Evolutionary conservation across 768 basidiomycete genomes (phyloP).

Genomic region (Boletus speciosus): DNA sequence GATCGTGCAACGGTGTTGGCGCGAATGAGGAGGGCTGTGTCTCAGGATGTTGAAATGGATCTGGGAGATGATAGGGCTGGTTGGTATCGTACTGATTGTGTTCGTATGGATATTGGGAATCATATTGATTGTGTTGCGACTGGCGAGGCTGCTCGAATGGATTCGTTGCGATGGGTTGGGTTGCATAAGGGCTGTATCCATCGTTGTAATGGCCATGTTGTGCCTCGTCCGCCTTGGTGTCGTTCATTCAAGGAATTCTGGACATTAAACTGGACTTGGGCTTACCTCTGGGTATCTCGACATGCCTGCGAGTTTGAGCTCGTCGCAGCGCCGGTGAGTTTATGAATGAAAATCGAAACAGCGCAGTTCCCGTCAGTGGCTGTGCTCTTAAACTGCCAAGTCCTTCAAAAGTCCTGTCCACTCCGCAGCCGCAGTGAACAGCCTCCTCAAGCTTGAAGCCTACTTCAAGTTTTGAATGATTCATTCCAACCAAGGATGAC

Average conservation of each 20-base stretch:
- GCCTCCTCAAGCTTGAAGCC: background rate
- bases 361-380: slow-evolving; percentile 9
- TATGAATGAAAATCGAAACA: slow-evolving; percentile 4
- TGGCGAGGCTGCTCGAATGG: slow-evolving; percentile 40
- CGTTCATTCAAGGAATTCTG: slow-evolving; percentile 1
- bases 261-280: background rate
- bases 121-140: slow-evolving; percentile 28
- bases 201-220: slow-evolving; percentile 66
- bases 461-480: background rate
- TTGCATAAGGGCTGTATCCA: slow-evolving; percentile 52
- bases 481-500: background rate
- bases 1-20: slow-evolving; percentile 17
- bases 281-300: slow-evolving; percentile 41
- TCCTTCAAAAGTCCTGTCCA: too few species aligned
- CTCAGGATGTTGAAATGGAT: slow-evolving; percentile 29
- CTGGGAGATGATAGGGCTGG: slow-evolving; percentile 39
- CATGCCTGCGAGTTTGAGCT: slow-evolving; percentile 27
- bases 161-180: slow-evolving; percentile 29
- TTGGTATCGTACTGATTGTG: slow-evolving; percentile 30
- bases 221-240: slow-evolving; percentile 57
- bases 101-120: slow-evolving; percentile 36
- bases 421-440: slow-evolving; percentile 12
- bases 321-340: background rate
- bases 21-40: slow-evolving; percentile 16
- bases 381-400: slow-evolving; percentile 1